Evolutionary conservation across 352 stramenopile species (phyloP).

Genomic region (Phytophthora europaea): DNA sequence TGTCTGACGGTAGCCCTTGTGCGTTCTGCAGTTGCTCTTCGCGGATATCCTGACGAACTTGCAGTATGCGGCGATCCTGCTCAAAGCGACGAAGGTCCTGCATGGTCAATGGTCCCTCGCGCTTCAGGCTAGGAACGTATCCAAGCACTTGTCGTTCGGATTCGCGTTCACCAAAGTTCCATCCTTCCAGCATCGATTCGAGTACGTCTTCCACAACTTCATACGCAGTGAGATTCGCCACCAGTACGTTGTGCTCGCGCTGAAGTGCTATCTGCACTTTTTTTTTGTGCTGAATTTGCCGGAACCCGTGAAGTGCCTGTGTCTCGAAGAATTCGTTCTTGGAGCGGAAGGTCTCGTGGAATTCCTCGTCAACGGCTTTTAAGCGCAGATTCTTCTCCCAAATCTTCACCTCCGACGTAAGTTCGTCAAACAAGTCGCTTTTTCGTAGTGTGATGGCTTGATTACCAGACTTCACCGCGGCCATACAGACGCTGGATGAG

Average conservation of each 20-base stretch:
- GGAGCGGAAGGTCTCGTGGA: slow-evolving; percentile 91
- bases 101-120: slow-evolving; percentile 76
- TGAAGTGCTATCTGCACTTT: slow-evolving; percentile 86
- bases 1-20: slow-evolving; percentile 68
- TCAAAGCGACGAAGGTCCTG: slow-evolving; percentile 74
- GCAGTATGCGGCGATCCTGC: slow-evolving; percentile 54
- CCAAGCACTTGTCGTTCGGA: slow-evolving; percentile 75
- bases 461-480: slow-evolving; percentile 67
- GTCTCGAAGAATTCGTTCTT: slow-evolving; percentile 91
- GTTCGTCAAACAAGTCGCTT: slow-evolving; percentile 77
- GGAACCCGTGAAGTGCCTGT: slow-evolving; percentile 91
- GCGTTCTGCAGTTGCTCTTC: slow-evolving; percentile 49
- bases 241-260: slow-evolving; percentile 88
- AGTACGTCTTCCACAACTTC: slow-evolving; percentile 96
- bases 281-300: slow-evolving; percentile 84
- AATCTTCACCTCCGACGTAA: slow-evolving; percentile 72
- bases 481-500: slow-evolving; percentile 65
- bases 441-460: slow-evolving; percentile 64
- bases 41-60: slow-evolving; percentile 40
- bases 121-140: slow-evolving; percentile 90
- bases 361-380: slow-evolving; percentile 90
- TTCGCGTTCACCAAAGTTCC: slow-evolving; percentile 95
- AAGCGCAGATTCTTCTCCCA: slow-evolving; percentile 81
- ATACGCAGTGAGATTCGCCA: slow-evolving; percentile 84
- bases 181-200: slow-evolving; percentile 97